Percentiles rank a stretch among this genome's conserved stretches.
phyloP scores from a whole-genome alignment of 768 basidiomycete species.

The Naematelia aurantialba region DNA sequence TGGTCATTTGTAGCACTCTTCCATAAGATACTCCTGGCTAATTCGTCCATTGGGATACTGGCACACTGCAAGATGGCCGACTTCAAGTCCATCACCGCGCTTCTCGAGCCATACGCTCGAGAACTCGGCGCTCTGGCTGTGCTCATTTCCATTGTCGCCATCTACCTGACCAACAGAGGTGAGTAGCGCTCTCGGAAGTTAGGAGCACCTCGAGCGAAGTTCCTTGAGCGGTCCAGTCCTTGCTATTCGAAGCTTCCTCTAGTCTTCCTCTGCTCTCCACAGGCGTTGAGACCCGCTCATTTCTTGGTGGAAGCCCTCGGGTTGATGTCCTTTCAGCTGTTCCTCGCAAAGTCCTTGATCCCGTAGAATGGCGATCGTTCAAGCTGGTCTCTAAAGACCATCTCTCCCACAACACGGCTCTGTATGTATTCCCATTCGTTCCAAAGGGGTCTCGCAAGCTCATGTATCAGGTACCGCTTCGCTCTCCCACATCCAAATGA shows the following conservation, averaged over 20 bases:
- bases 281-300: no score
- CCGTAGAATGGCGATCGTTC: conserved; percentile 70
- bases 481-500: conserved; percentile 69
- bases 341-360: conserved; percentile 34
- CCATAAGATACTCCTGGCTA: no score
- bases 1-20: neutral
- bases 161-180: neutral
- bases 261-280: no score
- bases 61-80: neutral
- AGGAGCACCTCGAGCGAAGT: no score
- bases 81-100: neutral
- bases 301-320: no score
- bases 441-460: no score
- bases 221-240: no score
- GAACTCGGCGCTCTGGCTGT: conserved; percentile 11
- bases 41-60: neutral
- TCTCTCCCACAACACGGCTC: conserved; percentile 92
- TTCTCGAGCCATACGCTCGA: conserved; percentile 8
- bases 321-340: neutral
- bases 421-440: conserved; percentile 56
- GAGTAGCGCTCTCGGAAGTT: neutral
- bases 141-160: neutral
- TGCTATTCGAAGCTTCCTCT: no score
- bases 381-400: conserved; percentile 72
- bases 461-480: conserved; percentile 85